Percentiles rank a stretch among this genome's conserved stretches.
Evolutionary conservation across 2,329 filamentous ascomycete genomes (phyloP).

Genomic region (Arthrobotrys iridis): DNA sequence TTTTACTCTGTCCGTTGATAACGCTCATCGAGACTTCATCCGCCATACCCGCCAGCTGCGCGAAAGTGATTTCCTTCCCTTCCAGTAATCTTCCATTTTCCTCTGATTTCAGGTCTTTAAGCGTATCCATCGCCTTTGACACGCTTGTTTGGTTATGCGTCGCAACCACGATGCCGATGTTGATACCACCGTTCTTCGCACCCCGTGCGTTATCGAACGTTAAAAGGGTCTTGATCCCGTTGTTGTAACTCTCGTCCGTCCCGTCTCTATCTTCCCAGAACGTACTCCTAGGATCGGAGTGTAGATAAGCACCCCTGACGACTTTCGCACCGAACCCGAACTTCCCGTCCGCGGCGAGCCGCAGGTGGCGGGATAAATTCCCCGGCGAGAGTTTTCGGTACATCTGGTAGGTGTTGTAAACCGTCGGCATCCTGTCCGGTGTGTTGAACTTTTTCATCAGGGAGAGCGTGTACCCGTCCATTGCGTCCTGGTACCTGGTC

Average conservation of each 20-base stretch:
- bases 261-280: conserved; percentile 78
- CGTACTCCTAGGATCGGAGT: conserved; percentile 73
- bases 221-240: conserved; percentile 74
- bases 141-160: conserved; percentile 84
- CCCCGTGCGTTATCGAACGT: conserved; percentile 58
- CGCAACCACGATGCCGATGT: conserved; percentile 73
- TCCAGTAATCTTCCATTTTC: conserved; percentile 61
- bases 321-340: conserved; percentile 79
- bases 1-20: conserved; percentile 37
- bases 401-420: conserved; percentile 84
- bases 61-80: conserved; percentile 65
- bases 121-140: conserved; percentile 65
- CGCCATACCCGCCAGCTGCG: conserved; percentile 93
- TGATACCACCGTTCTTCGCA: conserved; percentile 7
- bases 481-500: conserved; percentile 78
- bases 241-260: conserved; percentile 78
- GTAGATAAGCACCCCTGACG: conserved; percentile 78
- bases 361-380: conserved; percentile 71
- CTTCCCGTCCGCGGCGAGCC: conserved; percentile 68
- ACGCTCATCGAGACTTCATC: conserved; percentile 73
- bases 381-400: conserved; percentile 74
- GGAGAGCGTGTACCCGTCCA: conserved; percentile 73
- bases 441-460: conserved; percentile 81
- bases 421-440: conserved; percentile 69
- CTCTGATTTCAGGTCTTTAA: conserved; percentile 63